These are phyloP conservation scores for Debaryomycetaceae sp. DNA, from an alignment of 1,139 yeast genomes.

Conservation along the genomic window DNA sequence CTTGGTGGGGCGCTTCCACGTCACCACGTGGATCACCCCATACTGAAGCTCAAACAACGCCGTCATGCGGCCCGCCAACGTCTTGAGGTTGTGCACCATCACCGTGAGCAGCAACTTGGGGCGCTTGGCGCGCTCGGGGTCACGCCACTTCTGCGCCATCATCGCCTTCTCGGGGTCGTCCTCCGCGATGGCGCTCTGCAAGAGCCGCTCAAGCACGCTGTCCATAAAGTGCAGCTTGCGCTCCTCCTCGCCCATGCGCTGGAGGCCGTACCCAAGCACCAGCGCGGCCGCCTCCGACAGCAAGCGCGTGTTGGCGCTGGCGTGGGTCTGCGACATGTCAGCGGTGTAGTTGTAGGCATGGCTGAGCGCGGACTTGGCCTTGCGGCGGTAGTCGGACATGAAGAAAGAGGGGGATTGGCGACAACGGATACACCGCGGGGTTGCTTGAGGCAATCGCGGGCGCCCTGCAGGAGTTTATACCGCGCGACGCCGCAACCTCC, in stretches of 20 bases:
- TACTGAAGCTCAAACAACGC: slow-evolving; percentile 52
- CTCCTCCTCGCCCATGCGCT: not conserved
- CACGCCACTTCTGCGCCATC: slow-evolving; percentile 39
- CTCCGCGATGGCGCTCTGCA: slow-evolving; percentile 45
- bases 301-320: not conserved
- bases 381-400: too few relatives aligned
- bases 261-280: slow-evolving; percentile 2
- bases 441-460: not conserved
- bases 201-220: slow-evolving; percentile 48
- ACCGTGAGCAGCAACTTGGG: slow-evolving; percentile 50
- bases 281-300: slow-evolving; percentile 7
- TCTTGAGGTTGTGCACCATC: slow-evolving; percentile 47
- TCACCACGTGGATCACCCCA: slow-evolving; percentile 47
- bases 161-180: slow-evolving; percentile 44
- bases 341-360: slow-evolving; percentile 3
- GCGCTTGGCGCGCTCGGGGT: slow-evolving; percentile 38
- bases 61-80: slow-evolving; percentile 50
- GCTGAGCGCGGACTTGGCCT: slow-evolving; percentile 6
- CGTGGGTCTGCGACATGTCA: not conserved
- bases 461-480: not conserved
- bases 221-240: slow-evolving; percentile 48
- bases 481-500: not conserved
- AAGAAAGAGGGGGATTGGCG: not conserved
- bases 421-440: not conserved
- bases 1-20: slow-evolving; percentile 61